Evolutionary conservation across 2,329 filamentous ascomycete species (phyloP).

Genomic region (Calonectria crousiana): DNA sequence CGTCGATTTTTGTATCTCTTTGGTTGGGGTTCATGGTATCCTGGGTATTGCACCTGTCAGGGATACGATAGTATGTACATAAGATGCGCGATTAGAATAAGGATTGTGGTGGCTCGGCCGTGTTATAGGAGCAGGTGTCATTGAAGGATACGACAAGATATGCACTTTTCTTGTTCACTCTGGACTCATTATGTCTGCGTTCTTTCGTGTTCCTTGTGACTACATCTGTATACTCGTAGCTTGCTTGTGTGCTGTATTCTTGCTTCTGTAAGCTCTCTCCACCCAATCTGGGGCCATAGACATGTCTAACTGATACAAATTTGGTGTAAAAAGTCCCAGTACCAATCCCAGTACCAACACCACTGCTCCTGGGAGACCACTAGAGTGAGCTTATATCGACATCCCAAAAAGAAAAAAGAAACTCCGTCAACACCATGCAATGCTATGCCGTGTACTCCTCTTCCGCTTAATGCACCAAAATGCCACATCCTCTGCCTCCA

Average conservation of each 20-base stretch:
- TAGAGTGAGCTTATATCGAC: slow-evolving; percentile 6
- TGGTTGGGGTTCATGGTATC: neutral
- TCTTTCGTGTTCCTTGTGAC: neutral
- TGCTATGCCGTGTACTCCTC: slow-evolving; percentile 37
- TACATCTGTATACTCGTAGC: neutral
- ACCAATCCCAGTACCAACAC: neutral
- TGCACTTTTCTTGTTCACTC: neutral
- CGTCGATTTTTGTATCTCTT: neutral
- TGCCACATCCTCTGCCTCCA: neutral
- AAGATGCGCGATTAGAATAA: neutral
- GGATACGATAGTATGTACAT: slow-evolving; percentile 3
- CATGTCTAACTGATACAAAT: neutral
- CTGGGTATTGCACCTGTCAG: neutral
- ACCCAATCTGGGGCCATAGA: slow-evolving; percentile 6
- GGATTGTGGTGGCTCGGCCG: slow-evolving; percentile 3
- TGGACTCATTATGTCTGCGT: neutral
- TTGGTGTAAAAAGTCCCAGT: neutral
- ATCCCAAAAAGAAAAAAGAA: slow-evolving; percentile 29
- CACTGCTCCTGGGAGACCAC: slow-evolving; percentile 11
- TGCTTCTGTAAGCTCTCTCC: neutral
- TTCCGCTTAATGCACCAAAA: neutral
- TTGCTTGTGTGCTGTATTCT: neutral
- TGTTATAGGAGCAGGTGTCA: slow-evolving; percentile 4
- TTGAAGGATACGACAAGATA: neutral
- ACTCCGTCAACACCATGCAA: slow-evolving; percentile 51